Conservation (phyloP, 495 filamentous ascomycete genomes). For the Aeminium ludgeri region DNA sequence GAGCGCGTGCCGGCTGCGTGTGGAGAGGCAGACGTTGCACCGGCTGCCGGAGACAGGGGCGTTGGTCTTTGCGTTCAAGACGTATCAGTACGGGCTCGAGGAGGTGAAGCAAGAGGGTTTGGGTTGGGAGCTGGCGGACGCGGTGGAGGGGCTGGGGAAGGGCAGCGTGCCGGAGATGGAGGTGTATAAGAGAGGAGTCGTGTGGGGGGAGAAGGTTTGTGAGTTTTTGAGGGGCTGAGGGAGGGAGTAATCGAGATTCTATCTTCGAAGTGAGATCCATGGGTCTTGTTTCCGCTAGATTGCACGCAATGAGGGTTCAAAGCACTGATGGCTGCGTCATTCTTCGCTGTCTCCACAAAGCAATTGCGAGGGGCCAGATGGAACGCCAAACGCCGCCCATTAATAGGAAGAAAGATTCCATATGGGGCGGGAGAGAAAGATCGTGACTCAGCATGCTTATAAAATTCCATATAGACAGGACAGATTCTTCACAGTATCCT, state of each 20-base stretch:
- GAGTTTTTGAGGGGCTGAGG: constrained; percentile 32
- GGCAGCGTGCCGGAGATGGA: constrained; percentile 54
- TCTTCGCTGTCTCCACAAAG: no score
- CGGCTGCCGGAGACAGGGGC: constrained; percentile 49
- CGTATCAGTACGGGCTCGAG: constrained; percentile 52
- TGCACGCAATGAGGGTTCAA: no score
- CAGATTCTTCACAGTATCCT: constrained; percentile 12
- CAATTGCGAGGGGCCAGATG: no score
- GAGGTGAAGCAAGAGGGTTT: constrained; percentile 57
- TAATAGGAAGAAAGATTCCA: no score
- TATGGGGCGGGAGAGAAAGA: no score
- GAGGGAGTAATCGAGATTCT: no score
- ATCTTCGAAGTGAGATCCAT: no score
- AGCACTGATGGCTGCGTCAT: no score
- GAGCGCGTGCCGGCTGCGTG: constrained; percentile 42
- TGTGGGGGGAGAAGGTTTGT: constrained; percentile 50
- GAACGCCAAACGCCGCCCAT: no score
- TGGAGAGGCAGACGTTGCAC: constrained; percentile 64
- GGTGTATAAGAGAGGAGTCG: constrained; percentile 48
- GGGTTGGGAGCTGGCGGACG: constrained; percentile 41
- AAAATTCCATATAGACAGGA: neutral
- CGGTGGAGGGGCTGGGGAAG: constrained; percentile 53
- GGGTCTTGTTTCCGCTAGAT: no score
- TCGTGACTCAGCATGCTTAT: no score
- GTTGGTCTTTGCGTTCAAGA: constrained; percentile 64